phyloP scores from a whole-genome alignment of 2,329 filamentous ascomycete genomes.

The Hymenoscyphus repandus region DNA sequence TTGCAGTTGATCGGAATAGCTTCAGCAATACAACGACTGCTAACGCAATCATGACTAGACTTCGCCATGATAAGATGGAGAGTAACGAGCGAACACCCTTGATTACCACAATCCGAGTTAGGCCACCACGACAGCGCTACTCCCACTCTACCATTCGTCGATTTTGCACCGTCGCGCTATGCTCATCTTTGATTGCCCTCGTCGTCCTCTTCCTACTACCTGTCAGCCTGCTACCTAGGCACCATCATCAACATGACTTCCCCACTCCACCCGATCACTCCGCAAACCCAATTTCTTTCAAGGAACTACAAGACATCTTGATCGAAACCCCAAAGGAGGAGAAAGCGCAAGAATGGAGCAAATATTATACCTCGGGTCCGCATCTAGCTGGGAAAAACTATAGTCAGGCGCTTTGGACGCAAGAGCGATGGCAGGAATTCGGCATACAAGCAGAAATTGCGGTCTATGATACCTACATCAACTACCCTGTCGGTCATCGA shows the following conservation, averaged over 20 bases:
- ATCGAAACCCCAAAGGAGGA: slow-evolving; percentile 52
- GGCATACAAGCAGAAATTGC: slow-evolving; percentile 60
- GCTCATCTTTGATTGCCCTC: slow-evolving; percentile 44
- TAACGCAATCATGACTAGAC: slow-evolving; percentile 12
- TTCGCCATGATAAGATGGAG: slow-evolving; percentile 23
- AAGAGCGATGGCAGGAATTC: slow-evolving; percentile 66
- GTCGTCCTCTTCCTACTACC: slow-evolving; percentile 40
- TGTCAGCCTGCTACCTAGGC: slow-evolving; percentile 38
- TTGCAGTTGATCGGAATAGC: too few relatives aligned
- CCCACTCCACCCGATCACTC: slow-evolving; percentile 7
- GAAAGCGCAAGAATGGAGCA: slow-evolving; percentile 64
- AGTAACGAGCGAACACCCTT: slow-evolving; percentile 55
- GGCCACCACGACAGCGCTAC: slow-evolving; percentile 48
- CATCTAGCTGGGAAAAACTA: slow-evolving; percentile 75
- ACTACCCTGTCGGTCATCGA: slow-evolving; percentile 68
- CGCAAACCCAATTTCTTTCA: slow-evolving; percentile 34
- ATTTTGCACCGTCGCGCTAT: slow-evolving; percentile 58
- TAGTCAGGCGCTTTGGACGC: slow-evolving; percentile 68
- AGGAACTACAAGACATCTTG: slow-evolving; percentile 51
- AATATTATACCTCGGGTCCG: slow-evolving; percentile 70
- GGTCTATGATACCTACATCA: slow-evolving; percentile 72
- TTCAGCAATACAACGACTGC: neutral
- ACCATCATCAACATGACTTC: slow-evolving; percentile 28
- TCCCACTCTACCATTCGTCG: slow-evolving; percentile 56
- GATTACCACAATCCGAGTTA: slow-evolving; percentile 56